A percentile compares a stretch with the other conserved stretches of the same genome.
Evolutionary conservation across 768 basidiomycete species (phyloP).

Genomic region (Amanita molliuscula): DNA sequence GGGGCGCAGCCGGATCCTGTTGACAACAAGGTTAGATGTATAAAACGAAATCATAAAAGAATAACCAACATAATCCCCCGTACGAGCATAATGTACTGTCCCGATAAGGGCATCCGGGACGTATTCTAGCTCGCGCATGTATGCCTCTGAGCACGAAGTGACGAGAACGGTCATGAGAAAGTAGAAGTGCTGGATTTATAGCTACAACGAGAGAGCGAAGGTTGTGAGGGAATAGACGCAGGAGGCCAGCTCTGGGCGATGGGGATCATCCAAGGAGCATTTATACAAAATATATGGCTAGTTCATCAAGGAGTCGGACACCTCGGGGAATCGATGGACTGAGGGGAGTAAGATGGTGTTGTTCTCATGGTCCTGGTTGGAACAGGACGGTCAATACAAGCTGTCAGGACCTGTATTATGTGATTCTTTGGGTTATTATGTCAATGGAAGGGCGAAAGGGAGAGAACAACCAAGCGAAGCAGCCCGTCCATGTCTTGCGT

Average conservation of each 20-base stretch:
- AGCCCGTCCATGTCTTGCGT: no score
- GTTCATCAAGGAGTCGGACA: not conserved
- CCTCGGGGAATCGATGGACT: not conserved
- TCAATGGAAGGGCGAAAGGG: no score
- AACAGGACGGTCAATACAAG: no score
- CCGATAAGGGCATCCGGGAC: not conserved
- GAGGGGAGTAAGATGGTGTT: not conserved
- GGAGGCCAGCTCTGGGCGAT: not conserved
- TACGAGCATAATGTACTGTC: not conserved
- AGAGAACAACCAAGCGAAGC: no score
- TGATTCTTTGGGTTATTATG: no score
- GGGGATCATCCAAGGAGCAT: not conserved
- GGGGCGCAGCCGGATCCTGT: not conserved
- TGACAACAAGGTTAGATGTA: not conserved
- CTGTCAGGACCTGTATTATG: no score
- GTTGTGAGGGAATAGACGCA: not conserved
- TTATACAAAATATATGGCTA: not conserved
- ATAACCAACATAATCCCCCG: not conserved
- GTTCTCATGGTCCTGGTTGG: no score
- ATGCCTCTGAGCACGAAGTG: not conserved
- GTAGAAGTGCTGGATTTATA: not conserved
- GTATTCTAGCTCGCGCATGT: not conserved
- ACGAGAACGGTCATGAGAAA: not conserved
- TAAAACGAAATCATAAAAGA: not conserved
- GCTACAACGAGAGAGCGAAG: not conserved